Percentiles rank a stretch among this genome's conserved stretches.
These are phyloP conservation scores for Calcarisporium arbuscula DNA, from an alignment of 2,329 filamentous ascomycete genomes.

Conservation along the genomic window DNA sequence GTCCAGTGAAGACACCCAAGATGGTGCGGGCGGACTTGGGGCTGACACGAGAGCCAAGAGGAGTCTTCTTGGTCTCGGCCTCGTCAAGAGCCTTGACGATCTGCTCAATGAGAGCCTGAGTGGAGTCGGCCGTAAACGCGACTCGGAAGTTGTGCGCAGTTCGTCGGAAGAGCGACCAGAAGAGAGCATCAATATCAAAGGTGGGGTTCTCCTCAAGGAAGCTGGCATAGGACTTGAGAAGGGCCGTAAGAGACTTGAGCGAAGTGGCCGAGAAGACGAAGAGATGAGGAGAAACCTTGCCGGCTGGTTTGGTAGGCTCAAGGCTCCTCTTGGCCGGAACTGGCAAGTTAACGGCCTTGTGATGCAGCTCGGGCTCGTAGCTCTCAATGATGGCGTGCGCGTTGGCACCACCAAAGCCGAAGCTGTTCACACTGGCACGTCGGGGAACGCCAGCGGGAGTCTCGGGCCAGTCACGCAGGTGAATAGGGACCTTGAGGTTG, in stretches of 20 bases:
- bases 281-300: too few species aligned
- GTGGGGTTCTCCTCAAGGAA: not conserved
- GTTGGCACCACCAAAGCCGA: conserved; percentile 38
- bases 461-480: conserved; percentile 16
- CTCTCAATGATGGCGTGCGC: conserved; percentile 33
- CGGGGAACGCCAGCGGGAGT: conserved; percentile 1
- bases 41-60: not conserved
- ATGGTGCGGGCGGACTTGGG: not conserved
- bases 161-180: not conserved
- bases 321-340: conserved; percentile 1
- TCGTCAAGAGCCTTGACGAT: not conserved
- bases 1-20: conserved; percentile 22
- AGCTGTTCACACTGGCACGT: conserved; percentile 21
- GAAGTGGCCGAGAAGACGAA: conserved; percentile 6
- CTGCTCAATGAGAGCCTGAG: not conserved
- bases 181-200: not conserved
- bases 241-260: not conserved
- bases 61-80: too few species aligned
- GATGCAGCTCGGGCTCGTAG: conserved; percentile 1
- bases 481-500: conserved; percentile 14
- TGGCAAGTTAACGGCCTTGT: not conserved
- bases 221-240: not conserved
- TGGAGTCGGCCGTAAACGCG: not conserved
- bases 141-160: not conserved
- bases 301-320: too few species aligned